phyloP scores from a whole-genome alignment of 352 stramenopile genomes.

The Blastocystis sp. region DNA sequence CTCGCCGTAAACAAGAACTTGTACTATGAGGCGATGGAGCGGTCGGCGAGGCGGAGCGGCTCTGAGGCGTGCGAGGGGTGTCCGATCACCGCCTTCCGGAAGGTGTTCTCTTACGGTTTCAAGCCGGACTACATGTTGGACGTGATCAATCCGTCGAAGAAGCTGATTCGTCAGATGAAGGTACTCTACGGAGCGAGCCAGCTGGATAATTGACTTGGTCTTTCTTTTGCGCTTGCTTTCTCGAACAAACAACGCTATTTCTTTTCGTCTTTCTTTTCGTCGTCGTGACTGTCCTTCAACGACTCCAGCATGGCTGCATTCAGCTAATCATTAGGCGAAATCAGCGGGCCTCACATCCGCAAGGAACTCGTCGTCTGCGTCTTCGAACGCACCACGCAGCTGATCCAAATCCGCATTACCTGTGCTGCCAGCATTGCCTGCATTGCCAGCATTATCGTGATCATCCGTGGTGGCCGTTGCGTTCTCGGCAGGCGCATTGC shows the following conservation, averaged over 20 bases:
- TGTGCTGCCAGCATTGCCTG: too few species aligned
- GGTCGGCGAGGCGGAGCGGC: not conserved
- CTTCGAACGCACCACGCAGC: not conserved
- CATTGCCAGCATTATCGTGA: too few species aligned
- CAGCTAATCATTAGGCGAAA: slow-evolving; percentile 14
- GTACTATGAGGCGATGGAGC: slow-evolving; percentile 56
- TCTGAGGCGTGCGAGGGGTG: not conserved
- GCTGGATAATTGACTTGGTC: slow-evolving; percentile 37
- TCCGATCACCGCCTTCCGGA: slow-evolving; percentile 33
- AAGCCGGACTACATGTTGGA: slow-evolving; percentile 69
- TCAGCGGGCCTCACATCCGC: not conserved
- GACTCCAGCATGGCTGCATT: slow-evolving; percentile 43
- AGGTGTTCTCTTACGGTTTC: slow-evolving; percentile 64
- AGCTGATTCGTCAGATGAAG: slow-evolving; percentile 46
- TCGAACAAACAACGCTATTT: slow-evolving; percentile 50
- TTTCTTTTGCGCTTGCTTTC: not conserved
- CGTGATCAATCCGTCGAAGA: slow-evolving; percentile 12
- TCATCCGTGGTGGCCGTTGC: not conserved
- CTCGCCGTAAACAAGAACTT: slow-evolving; percentile 12
- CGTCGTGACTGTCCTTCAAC: slow-evolving; percentile 24
- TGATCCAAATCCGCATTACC: not conserved
- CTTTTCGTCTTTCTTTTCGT: slow-evolving; percentile 44
- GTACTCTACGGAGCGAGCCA: slow-evolving; percentile 47
- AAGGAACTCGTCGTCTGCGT: slow-evolving; percentile 30
- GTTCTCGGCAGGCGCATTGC: not conserved